Percentiles rank a stretch among this genome's conserved stretches.
These are phyloP conservation scores for Fraxinus baroniana DNA, from an alignment of 305 asterid genomes.

Conservation along the genomic window DNA sequence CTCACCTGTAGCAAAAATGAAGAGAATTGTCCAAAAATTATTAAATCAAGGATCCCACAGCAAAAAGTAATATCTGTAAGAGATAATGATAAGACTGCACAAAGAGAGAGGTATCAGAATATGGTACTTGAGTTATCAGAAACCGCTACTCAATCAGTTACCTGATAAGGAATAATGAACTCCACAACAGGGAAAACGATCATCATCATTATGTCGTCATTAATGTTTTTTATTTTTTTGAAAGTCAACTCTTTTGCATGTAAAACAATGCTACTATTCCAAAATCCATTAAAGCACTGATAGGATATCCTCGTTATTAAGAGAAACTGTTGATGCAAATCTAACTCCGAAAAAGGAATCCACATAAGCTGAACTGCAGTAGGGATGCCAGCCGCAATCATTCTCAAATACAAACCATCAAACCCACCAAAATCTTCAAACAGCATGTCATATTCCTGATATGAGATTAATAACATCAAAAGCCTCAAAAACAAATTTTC, in stretches of 20 bases:
- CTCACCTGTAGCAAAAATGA: slow-evolving; percentile 51
- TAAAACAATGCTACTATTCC: slow-evolving; percentile 52
- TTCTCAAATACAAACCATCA: slow-evolving; percentile 85
- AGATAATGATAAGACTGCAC: slow-evolving; percentile 22
- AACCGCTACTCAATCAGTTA: slow-evolving; percentile 33
- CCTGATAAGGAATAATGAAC: slow-evolving; percentile 81
- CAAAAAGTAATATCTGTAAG: slow-evolving; percentile 9
- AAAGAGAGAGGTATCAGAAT: slow-evolving; percentile 16
- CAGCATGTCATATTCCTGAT: slow-evolving; percentile 78
- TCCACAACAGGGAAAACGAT: slow-evolving; percentile 82
- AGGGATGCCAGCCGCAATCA: slow-evolving; percentile 80
- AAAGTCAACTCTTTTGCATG: slow-evolving; percentile 51
- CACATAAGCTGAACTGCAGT: slow-evolving; percentile 91
- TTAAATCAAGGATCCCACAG: slow-evolving; percentile 8
- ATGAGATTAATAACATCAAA: slow-evolving; percentile 20
- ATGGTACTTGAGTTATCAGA: slow-evolving; percentile 20
- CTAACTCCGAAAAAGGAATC: slow-evolving; percentile 87
- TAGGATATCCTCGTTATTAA: slow-evolving; percentile 48
- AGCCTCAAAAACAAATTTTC: slow-evolving; percentile 4
- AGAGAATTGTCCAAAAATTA: slow-evolving; percentile 15
- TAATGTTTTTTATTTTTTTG: slow-evolving; percentile 41
- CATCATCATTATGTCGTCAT: slow-evolving; percentile 81
- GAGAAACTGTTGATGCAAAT: slow-evolving; percentile 63
- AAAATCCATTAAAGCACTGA: slow-evolving; percentile 59
- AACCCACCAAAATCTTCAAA: slow-evolving; percentile 94